Evolutionary conservation across 2,329 filamentous ascomycete species (phyloP).

Genomic region (Calonectria ilicicola): DNA sequence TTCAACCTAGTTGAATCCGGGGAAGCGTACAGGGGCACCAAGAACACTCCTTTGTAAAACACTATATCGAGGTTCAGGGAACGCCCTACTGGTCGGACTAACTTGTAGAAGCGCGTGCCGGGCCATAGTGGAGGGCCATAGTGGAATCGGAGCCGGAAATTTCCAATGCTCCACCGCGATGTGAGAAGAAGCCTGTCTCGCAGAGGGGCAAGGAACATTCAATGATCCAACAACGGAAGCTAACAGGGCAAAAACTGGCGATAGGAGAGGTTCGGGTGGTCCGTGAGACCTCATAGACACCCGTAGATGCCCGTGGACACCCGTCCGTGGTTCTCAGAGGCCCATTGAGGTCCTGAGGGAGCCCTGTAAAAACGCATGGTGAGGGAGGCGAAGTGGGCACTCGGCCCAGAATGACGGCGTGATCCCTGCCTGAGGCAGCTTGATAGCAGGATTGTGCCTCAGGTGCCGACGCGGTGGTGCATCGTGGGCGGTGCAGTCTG

Average conservation of each 20-base stretch:
- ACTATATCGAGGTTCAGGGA: neutral
- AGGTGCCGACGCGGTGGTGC: constrained; percentile 22
- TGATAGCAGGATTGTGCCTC: constrained; percentile 30
- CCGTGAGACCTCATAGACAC: constrained; percentile 11
- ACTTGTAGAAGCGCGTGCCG: neutral
- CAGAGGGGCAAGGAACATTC: constrained; percentile 7
- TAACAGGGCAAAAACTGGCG: constrained; percentile 9
- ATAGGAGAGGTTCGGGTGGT: constrained; percentile 12
- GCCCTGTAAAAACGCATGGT: constrained; percentile 29
- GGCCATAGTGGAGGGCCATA: neutral
- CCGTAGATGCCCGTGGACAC: constrained; percentile 10
- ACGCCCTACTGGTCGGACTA: neutral
- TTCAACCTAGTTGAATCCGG: neutral
- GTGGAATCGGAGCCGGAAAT: neutral
- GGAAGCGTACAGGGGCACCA: neutral
- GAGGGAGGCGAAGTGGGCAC: constrained; percentile 25
- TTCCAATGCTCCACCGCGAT: constrained; percentile 14
- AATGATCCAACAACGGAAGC: neutral
- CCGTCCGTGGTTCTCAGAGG: neutral
- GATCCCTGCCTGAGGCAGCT: constrained; percentile 47
- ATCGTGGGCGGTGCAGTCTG: constrained; percentile 13
- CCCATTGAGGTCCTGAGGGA: constrained; percentile 7
- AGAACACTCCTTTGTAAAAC: neutral
- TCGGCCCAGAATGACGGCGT: constrained; percentile 34
- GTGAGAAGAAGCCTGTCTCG: constrained; percentile 12